These are phyloP conservation scores for Aspergillus tanneri DNA, from an alignment of 2,329 filamentous ascomycete species.

Conservation along the genomic window DNA sequence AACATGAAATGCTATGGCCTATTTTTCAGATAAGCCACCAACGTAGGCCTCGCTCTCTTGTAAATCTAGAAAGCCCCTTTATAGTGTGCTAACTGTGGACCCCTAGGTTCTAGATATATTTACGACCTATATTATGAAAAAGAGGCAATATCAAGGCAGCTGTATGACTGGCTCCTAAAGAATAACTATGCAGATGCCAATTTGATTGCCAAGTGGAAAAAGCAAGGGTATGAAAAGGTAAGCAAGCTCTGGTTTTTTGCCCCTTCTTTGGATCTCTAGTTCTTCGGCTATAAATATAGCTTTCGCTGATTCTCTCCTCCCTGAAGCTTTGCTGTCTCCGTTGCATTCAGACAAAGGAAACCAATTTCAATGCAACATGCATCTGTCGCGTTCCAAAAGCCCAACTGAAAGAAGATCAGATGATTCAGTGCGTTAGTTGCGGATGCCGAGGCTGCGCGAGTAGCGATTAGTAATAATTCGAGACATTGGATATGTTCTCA, in stretches of 20 bases:
- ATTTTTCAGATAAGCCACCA: slow-evolving; percentile 97
- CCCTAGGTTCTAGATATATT: slow-evolving; percentile 71
- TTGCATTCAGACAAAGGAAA: slow-evolving; percentile 99
- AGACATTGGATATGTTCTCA: not conserved
- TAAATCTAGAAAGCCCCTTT: not conserved
- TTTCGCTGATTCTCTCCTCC: not conserved
- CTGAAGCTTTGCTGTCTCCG: slow-evolving; percentile 82
- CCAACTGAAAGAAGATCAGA: slow-evolving; percentile 84
- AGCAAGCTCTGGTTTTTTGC: slow-evolving; percentile 10
- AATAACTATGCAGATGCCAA: slow-evolving; percentile 93
- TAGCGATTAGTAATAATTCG: slow-evolving; percentile 64
- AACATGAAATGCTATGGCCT: slow-evolving; percentile 92
- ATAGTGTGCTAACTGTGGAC: not conserved
- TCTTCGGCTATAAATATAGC: not conserved
- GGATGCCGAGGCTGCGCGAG: slow-evolving; percentile 90
- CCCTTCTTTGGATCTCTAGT: slow-evolving; percentile 3
- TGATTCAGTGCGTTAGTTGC: slow-evolving; percentile 91
- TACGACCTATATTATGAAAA: slow-evolving; percentile 99
- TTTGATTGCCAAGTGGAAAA: slow-evolving; percentile 99
- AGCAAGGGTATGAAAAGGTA: slow-evolving; percentile 97
- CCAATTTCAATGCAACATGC: slow-evolving; percentile 96
- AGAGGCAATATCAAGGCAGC: slow-evolving; percentile 84
- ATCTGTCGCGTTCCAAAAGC: slow-evolving; percentile 92
- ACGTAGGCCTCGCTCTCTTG: slow-evolving; percentile 51
- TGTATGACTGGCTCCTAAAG: slow-evolving; percentile 97